A percentile compares a stretch with the other conserved stretches of the same genome.
phyloP scores from a whole-genome alignment of 2,329 filamentous ascomycete genomes.

The Amphichorda felina region DNA sequence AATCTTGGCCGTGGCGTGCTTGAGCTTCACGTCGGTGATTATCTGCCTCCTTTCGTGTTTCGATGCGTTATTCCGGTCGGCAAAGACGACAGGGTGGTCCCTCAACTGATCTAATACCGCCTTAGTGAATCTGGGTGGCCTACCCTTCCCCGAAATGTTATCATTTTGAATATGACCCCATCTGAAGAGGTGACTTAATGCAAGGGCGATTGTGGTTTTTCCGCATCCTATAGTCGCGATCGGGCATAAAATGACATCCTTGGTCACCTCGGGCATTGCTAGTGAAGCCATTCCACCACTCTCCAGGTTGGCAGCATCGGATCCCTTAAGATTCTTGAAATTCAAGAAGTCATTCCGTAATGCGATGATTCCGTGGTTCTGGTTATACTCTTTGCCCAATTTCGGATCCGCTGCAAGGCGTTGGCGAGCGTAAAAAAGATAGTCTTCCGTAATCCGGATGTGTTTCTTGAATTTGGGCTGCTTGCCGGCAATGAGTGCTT shows the following conservation, averaged over 20 bases:
- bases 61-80: conserved; percentile 91
- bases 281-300: conserved; percentile 35
- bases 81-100: conserved; percentile 62
- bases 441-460: conserved; percentile 78
- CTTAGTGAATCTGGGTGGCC: conserved; percentile 67
- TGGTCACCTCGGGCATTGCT: conserved; percentile 40
- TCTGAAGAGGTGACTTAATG: conserved; percentile 68
- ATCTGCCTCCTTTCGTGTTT: conserved; percentile 80
- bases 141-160: conserved; percentile 72
- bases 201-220: conserved; percentile 85
- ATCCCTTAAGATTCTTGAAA: conserved; percentile 73
- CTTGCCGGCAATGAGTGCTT: conserved; percentile 67
- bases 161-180: conserved; percentile 97
- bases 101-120: conserved; percentile 55
- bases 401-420: conserved; percentile 57
- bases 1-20: conserved; percentile 53
- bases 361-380: conserved; percentile 91
- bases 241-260: conserved; percentile 73
- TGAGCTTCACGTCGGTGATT: conserved; percentile 60
- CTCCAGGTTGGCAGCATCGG: conserved; percentile 75
- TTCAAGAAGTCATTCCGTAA: conserved; percentile 80
- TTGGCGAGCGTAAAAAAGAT: conserved; percentile 68
- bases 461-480: conserved; percentile 78
- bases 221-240: conserved; percentile 92
- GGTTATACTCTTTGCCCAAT: conserved; percentile 60